Conservation (phyloP, 345 rosid genomes). For the Populus pruinosa region DNA sequence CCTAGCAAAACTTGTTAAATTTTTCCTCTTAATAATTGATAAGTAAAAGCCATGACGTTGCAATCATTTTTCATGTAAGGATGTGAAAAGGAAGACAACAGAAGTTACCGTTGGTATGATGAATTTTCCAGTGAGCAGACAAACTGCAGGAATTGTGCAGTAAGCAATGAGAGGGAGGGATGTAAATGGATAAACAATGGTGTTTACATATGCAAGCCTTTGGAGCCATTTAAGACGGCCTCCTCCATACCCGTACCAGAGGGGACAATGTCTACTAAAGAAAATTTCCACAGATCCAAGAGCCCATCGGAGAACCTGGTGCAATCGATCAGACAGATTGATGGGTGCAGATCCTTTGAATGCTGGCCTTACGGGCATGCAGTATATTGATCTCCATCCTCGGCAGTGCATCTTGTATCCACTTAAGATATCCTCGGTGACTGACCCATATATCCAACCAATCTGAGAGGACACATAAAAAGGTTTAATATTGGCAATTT, state of each 20-base stretch:
- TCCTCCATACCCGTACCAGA: slow-evolving; percentile 93
- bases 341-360: slow-evolving; percentile 99
- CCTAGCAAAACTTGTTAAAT: background rate
- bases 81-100: background rate
- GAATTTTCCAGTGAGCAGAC: slow-evolving; percentile 95
- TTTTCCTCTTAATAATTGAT: background rate
- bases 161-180: slow-evolving; percentile 93
- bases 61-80: background rate
- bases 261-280: slow-evolving; percentile 93
- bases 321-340: slow-evolving; percentile 88
- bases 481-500: background rate
- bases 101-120: slow-evolving; percentile 86
- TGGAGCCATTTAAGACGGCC: slow-evolving; percentile 95
- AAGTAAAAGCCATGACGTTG: background rate
- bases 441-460: slow-evolving; percentile 97
- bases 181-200: slow-evolving; percentile 96
- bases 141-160: slow-evolving; percentile 85
- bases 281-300: slow-evolving; percentile 95
- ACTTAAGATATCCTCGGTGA: slow-evolving; percentile 90
- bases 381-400: slow-evolving; percentile 95
- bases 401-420: slow-evolving; percentile 99
- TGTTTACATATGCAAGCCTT: slow-evolving; percentile 85
- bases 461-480: slow-evolving; percentile 45
- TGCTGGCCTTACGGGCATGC: slow-evolving; percentile 96
- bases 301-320: slow-evolving; percentile 97